Evolutionary conservation across 2,329 filamentous ascomycete genomes (phyloP).

Genomic region (Diplodia intermedia): DNA sequence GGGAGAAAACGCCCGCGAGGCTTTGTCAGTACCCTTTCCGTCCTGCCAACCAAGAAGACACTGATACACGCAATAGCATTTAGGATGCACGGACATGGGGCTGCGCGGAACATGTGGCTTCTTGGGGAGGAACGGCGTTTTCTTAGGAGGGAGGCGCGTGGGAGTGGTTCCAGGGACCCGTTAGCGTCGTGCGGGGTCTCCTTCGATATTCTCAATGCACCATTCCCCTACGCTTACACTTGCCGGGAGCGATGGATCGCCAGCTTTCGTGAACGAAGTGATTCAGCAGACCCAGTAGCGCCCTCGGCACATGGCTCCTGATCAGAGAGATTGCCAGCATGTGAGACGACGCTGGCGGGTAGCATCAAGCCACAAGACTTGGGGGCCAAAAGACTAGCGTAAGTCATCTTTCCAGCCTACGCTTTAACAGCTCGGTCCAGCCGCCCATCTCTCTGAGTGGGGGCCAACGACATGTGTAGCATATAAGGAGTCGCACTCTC

Average conservation of each 20-base stretch:
- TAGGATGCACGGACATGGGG: too few species aligned
- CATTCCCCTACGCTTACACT: not conserved
- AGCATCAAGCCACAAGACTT: conserved; percentile 2
- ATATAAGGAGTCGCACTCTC: not conserved
- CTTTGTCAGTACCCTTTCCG: not conserved
- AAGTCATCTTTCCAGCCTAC: not conserved
- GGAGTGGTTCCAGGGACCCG: too few species aligned
- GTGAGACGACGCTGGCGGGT: not conserved
- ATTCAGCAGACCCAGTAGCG: not conserved
- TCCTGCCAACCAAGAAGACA: not conserved
- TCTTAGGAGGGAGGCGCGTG: too few species aligned
- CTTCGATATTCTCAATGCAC: not conserved
- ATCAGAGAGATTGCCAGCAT: not conserved
- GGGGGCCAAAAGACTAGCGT: conserved; percentile 4
- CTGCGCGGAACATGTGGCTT: not conserved
- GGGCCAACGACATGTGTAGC: not conserved
- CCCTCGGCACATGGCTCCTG: not conserved
- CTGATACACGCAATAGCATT: not conserved
- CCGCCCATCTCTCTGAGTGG: not conserved
- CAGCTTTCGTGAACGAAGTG: too few species aligned
- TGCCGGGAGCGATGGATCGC: not conserved
- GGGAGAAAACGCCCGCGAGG: not conserved
- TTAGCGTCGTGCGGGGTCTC: not conserved
- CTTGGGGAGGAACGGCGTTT: too few species aligned
- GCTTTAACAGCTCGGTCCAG: not conserved